Percentiles rank a stretch among this genome's conserved stretches.
phyloP scores from a whole-genome alignment of 1,284 basidiomycete genomes.

The Jaminaea rosea region DNA sequence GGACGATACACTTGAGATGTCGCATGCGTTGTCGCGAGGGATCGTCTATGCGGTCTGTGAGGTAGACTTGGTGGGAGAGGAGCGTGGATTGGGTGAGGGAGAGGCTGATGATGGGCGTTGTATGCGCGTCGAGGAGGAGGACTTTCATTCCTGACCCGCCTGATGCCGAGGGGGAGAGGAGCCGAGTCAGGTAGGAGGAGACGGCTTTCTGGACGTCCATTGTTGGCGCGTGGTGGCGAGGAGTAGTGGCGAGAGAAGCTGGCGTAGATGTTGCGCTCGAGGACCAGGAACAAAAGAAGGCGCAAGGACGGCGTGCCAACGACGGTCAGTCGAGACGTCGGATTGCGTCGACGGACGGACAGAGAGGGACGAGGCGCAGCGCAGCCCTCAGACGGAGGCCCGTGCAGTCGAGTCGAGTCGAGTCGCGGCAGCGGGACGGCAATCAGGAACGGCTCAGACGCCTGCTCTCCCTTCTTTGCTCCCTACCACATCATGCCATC shows the following conservation, averaged over 20 bases:
- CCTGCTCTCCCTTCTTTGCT: no score
- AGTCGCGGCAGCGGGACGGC: no score
- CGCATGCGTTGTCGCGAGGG: constrained; percentile 56
- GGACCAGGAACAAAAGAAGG: no score
- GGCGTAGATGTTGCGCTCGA: no score
- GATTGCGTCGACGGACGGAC: no score
- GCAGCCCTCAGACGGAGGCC: no score
- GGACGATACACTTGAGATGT: constrained; percentile 93
- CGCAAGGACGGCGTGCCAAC: no score
- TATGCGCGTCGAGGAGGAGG: constrained; percentile 87
- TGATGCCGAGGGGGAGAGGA: constrained; percentile 66
- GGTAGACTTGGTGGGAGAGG: constrained; percentile 91
- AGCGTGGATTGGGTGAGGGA: constrained; percentile 89
- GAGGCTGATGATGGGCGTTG: constrained; percentile 91
- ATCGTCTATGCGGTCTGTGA: constrained; percentile 95
- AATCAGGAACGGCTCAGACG: neutral
- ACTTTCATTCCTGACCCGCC: constrained; percentile 72
- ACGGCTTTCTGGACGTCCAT: constrained; percentile 97
- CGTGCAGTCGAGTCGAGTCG: no score
- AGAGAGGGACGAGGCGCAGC: no score
- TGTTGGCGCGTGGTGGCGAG: neutral
- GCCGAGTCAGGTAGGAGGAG: constrained; percentile 82
- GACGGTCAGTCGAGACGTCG: no score
- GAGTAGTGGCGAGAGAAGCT: neutral
- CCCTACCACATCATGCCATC: no score